Evolutionary conservation across 2,329 filamentous ascomycete genomes (phyloP), one percentile per base, ranked within the genome.

Genomic region (Monascus ruber): DNA sequence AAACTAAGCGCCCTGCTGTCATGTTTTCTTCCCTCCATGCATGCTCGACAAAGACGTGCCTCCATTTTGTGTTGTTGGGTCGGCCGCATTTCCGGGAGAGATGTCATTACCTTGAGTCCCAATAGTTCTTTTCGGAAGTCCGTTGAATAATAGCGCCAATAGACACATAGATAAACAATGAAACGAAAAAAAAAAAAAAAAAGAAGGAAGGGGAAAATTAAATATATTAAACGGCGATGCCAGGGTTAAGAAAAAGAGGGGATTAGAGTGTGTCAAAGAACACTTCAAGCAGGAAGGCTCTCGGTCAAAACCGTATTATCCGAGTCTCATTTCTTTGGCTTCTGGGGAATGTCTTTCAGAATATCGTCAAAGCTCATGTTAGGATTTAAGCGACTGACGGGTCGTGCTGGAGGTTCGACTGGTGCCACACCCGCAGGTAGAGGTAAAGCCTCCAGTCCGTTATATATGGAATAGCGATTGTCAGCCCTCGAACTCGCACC

Each of bases 311-410:
- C 17, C 17, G 17, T 17, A 17, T 17, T 17, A 17, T 17, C 28
- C 28, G 11, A 11, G 33, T 48, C 39, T 49, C 55, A 61, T 52
- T 62, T 59, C 48, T 63, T 63, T 36, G 49, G 52, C 40, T 56
- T 60, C 46, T 56, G 55, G 17, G 57, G 58, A 35, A 65, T 59
- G 34, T 61, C 60, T 41, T 58, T 62, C 36, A 71, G 48, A 39
- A 71, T 71, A 37, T 66, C 62, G 43, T 70, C 68, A 44, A 71
- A 71, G 38, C 65, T 70, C 56, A 69, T 64, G 37, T 64, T 64
- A 6, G 68, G 68, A 44, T 71, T 69, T 46, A 65, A 58, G 24
- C 58, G 56, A 37, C 59, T 63, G 6, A 59, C 50, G 2, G 64
- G 59, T n/a, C 64, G 54, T 24, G 58, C 47, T 4, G 59, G 58